Percentiles rank a stretch among this genome's conserved stretches.
These are phyloP conservation scores for Phialocephala subalpina DNA, from an alignment of 2,329 filamentous ascomycete species.

Conservation along the genomic window DNA sequence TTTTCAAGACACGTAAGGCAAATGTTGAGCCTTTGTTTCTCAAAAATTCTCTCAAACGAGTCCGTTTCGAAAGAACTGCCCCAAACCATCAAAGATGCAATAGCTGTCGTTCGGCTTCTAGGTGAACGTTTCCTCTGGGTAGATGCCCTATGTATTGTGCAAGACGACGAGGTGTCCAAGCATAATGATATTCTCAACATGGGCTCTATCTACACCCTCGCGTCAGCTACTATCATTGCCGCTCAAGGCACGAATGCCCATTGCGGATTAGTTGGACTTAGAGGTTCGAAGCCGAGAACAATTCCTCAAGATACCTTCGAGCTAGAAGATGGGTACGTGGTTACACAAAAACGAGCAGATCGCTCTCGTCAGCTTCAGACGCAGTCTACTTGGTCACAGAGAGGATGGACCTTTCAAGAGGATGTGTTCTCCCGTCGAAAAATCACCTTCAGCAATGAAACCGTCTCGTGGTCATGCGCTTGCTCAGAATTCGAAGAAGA, in stretches of 20 bases:
- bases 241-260: slow-evolving; percentile 35
- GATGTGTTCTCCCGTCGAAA: no score
- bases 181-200: slow-evolving; percentile 38
- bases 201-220: slow-evolving; percentile 35
- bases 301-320: neutral
- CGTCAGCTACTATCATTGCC: slow-evolving; percentile 35
- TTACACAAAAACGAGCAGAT: no score
- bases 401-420: no score
- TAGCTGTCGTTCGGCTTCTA: slow-evolving; percentile 34
- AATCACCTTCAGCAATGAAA: no score
- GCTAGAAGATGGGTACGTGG: neutral
- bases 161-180: slow-evolving; percentile 26
- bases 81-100: slow-evolving; percentile 35
- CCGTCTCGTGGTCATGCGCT: no score
- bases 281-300: neutral
- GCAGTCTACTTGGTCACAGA: no score
- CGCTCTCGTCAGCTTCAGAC: no score
- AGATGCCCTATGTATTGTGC: slow-evolving; percentile 23
- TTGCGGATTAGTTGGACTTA: slow-evolving; percentile 25
- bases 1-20: neutral
- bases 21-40: neutral
- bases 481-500: no score
- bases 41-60: neutral
- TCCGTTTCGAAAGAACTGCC: slow-evolving; percentile 1
- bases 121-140: slow-evolving; percentile 34